Evolutionary conservation across 495 filamentous ascomycete species (phyloP).

Genomic region (Neurospora pannonica): DNA sequence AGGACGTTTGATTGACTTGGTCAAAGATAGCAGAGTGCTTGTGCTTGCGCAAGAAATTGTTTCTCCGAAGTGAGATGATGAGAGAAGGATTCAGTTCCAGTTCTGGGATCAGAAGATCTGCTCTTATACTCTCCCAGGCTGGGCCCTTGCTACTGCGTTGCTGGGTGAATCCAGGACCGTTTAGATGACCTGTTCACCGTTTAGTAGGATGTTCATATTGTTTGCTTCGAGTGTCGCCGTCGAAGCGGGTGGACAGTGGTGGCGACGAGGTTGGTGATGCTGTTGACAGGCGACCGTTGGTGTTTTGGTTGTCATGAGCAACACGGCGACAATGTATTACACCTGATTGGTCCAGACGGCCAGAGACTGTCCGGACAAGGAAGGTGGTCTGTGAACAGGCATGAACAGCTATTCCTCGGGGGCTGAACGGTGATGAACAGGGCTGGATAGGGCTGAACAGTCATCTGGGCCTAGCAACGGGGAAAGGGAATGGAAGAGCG

Average conservation of each 20-base stretch:
- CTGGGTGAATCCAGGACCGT: background rate
- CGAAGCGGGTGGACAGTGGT: background rate
- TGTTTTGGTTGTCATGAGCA: background rate
- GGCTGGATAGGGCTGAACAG: background rate
- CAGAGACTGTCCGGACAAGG: background rate
- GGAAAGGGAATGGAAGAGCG: background rate
- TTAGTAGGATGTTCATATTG: background rate
- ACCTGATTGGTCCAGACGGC: constrained; percentile 12
- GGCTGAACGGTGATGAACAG: background rate
- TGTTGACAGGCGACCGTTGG: background rate
- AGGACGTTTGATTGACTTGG: too few species aligned
- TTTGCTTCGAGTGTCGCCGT: background rate
- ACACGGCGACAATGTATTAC: background rate
- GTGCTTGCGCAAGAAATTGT: too few species aligned
- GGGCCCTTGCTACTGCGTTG: background rate
- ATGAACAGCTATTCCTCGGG: background rate
- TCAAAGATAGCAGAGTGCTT: too few species aligned
- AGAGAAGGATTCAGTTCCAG: background rate
- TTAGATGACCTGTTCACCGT: background rate
- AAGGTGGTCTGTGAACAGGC: background rate
- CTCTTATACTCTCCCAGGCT: background rate
- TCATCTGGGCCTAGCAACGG: background rate
- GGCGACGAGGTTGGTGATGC: background rate
- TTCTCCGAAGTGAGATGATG: background rate
- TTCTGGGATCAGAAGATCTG: background rate